Evolutionary conservation across 2,329 filamentous ascomycete species (phyloP).

Genomic region (Pyrenophora seminiperda): DNA sequence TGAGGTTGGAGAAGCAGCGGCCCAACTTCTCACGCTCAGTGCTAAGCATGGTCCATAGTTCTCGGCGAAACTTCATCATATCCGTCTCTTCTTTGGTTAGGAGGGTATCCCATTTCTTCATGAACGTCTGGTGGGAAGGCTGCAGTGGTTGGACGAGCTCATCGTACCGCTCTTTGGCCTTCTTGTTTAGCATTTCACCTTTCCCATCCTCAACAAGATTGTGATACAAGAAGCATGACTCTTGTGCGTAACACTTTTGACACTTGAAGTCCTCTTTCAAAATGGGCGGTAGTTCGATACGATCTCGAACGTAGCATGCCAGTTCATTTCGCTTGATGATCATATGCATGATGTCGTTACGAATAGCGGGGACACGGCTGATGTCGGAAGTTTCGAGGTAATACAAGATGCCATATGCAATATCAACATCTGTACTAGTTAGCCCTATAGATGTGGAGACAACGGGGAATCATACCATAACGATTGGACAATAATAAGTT

Average conservation of each 20-base stretch:
- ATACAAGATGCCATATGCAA: constrained; percentile 88
- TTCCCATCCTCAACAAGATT: constrained; percentile 84
- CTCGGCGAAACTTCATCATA: constrained; percentile 81
- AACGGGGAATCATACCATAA: constrained; percentile 62
- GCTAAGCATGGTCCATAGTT: constrained; percentile 96
- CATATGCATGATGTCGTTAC: constrained; percentile 92
- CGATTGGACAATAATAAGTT: constrained; percentile 90
- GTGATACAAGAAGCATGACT: constrained; percentile 91
- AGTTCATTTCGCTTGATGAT: constrained; percentile 93
- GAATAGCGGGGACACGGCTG: constrained; percentile 80
- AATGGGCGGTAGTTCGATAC: constrained; percentile 83
- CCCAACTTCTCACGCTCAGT: constrained; percentile 84
- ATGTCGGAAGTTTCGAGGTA: constrained; percentile 92
- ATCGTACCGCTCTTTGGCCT: constrained; percentile 79
- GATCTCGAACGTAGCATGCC: constrained; percentile 81
- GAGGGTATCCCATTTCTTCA: constrained; percentile 91
- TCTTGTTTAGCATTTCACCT: constrained; percentile 79
- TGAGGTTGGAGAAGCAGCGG: constrained; percentile 85
- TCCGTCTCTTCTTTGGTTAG: constrained; percentile 95
- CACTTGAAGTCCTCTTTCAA: constrained; percentile 81
- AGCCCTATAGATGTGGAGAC: constrained; percentile 10
- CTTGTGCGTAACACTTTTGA: constrained; percentile 86
- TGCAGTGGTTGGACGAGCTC: constrained; percentile 80
- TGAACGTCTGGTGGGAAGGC: constrained; percentile 77
- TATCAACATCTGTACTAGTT: constrained; percentile 70